These are phyloP conservation scores for Ophiostoma montium DNA, from an alignment of 2,329 filamentous ascomycete species.

Conservation along the genomic window DNA sequence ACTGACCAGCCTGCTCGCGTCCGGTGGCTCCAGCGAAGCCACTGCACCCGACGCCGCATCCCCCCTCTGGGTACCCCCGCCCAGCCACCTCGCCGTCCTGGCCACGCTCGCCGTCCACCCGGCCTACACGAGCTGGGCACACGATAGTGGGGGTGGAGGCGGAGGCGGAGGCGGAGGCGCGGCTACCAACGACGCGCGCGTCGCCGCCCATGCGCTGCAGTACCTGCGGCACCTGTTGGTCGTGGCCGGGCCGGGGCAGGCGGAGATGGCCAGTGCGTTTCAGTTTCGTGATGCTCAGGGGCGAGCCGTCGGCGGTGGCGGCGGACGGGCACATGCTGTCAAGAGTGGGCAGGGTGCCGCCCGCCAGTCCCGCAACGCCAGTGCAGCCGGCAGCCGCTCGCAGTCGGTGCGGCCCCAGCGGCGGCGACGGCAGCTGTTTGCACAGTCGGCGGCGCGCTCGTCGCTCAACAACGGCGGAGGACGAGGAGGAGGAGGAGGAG, in stretches of 20 bases:
- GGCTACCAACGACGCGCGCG: slow-evolving; percentile 45
- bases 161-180: too few species aligned
- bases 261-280: slow-evolving; percentile 59
- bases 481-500: too few species aligned
- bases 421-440: slow-evolving; percentile 8
- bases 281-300: slow-evolving; percentile 33
- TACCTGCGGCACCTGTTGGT: slow-evolving; percentile 56
- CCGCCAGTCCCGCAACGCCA: not conserved
- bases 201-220: slow-evolving; percentile 51
- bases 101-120: slow-evolving; percentile 75
- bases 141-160: too few species aligned
- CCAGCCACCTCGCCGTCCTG: slow-evolving; percentile 62
- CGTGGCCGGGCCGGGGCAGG: slow-evolving; percentile 54
- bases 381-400: not conserved
- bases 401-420: slow-evolving; percentile 14
- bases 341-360: not conserved
- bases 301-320: not conserved
- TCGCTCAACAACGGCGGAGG: not conserved
- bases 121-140: slow-evolving; percentile 57
- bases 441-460: not conserved
- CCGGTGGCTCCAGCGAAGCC: slow-evolving; percentile 26
- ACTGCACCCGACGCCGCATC: slow-evolving; percentile 15
- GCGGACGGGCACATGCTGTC: not conserved
- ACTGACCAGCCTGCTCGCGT: slow-evolving; percentile 46
- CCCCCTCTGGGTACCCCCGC: slow-evolving; percentile 50